These are phyloP conservation scores for Alternaria triticimaculans DNA, from an alignment of 2,329 filamentous ascomycete species.

Conservation along the genomic window DNA sequence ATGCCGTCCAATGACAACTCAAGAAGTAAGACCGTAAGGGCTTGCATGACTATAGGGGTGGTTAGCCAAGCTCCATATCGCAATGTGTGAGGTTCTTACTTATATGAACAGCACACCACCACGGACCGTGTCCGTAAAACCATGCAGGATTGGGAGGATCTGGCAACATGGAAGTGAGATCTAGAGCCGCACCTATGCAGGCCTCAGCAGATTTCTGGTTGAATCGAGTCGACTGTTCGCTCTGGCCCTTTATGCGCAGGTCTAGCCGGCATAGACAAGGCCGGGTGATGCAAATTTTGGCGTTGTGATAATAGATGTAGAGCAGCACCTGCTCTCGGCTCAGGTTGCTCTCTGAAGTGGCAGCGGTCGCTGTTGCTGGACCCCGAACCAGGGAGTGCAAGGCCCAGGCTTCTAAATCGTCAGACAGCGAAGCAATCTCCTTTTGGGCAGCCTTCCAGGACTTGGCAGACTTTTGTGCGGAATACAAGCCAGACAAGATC, in stretches of 20 bases:
- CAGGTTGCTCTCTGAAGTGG: neutral
- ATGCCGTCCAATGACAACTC: conserved; percentile 40
- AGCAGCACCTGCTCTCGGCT: conserved; percentile 26
- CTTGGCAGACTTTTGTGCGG: conserved; percentile 34
- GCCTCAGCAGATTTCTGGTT: conserved; percentile 38
- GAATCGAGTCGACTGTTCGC: conserved; percentile 34
- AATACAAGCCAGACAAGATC: conserved; percentile 37
- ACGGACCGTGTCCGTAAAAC: conserved; percentile 37
- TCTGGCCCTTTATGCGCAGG: conserved; percentile 41
- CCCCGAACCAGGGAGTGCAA: conserved; percentile 28
- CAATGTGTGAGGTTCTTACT: conserved; percentile 3
- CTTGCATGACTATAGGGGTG: conserved; percentile 44
- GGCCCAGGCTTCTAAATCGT: conserved; percentile 39
- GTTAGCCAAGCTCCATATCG: neutral
- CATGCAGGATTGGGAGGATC: conserved; percentile 25
- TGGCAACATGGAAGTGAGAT: conserved; percentile 42
- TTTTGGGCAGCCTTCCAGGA: conserved; percentile 41
- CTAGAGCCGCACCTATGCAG: conserved; percentile 45
- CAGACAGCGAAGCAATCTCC: conserved; percentile 32
- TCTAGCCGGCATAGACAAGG: conserved; percentile 49
- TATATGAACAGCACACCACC: conserved; percentile 49
- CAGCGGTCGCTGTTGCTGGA: neutral
- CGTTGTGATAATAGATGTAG: conserved; percentile 41
- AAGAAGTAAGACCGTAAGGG: conserved; percentile 45
- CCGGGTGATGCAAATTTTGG: conserved; percentile 46